Evolutionary conservation across 345 rosid genomes (phyloP).

Genomic region (Eucalyptus grandis): DNA sequence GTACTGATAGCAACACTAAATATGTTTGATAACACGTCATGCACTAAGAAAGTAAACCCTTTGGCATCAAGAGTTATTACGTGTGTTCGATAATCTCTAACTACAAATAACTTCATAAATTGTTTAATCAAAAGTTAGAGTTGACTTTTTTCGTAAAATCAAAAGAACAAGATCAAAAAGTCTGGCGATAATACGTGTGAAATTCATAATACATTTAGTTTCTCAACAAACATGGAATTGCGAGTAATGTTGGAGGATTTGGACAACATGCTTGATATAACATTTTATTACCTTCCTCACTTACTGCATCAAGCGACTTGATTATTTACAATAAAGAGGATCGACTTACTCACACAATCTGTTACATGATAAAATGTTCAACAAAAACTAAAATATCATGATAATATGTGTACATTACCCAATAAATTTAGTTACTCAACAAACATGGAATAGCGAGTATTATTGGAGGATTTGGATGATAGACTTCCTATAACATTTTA

Average conservation of each 20-base stretch:
- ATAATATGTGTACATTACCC: neutral
- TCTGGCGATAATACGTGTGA: fast-evolving
- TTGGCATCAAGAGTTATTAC: too few species aligned
- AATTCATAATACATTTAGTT: too few species aligned
- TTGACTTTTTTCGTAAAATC: neutral
- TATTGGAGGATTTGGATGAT: neutral
- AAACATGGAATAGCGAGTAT: neutral
- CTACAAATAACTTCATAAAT: too few species aligned
- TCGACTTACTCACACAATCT: fast-evolving
- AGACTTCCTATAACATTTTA: fast-evolving
- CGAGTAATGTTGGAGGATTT: neutral
- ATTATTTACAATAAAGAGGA: neutral
- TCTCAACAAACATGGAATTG: neutral
- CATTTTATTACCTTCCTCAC: neutral
- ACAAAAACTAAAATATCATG: neutral
- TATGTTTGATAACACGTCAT: too few species aligned
- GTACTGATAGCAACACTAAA: too few species aligned
- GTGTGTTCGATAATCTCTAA: too few species aligned
- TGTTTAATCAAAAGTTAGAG: neutral
- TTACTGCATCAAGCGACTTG: neutral
- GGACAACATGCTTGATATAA: neutral
- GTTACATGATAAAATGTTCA: neutral
- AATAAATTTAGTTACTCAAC: neutral
- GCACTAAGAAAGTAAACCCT: too few species aligned
- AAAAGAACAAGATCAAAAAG: too few species aligned